Percentiles rank a stretch among this genome's conserved stretches.
phyloP scores from a whole-genome alignment of 2,329 filamentous ascomycete genomes.

The Plectosphaerella plurivora region DNA sequence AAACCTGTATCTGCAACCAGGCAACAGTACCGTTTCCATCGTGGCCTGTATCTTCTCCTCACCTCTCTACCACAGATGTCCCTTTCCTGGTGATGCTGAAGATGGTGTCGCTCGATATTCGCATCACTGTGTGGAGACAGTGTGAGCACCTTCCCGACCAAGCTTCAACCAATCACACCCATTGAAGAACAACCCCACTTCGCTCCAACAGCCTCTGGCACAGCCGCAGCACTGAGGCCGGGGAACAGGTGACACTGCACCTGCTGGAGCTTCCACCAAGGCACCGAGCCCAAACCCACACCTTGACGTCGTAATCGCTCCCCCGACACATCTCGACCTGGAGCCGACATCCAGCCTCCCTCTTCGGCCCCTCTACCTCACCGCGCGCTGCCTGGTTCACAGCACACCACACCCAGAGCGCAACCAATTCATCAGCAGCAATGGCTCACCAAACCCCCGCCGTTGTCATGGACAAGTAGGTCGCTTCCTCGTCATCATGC shows the following conservation, averaged over 20 bases:
- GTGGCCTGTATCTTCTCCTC: too few relatives aligned
- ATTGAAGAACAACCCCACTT: not conserved
- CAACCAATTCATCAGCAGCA: slow-evolving; percentile 3
- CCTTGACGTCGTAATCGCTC: slow-evolving; percentile 14
- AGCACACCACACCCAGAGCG: slow-evolving; percentile 2
- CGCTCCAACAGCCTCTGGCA: slow-evolving; percentile 5
- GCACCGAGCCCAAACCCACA: slow-evolving; percentile 10
- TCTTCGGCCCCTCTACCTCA: not conserved
- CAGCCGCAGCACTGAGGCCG: slow-evolving; percentile 9
- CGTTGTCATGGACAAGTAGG: slow-evolving; percentile 99
- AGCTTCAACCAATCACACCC: not conserved
- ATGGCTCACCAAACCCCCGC: slow-evolving; percentile 99
- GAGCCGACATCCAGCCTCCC: slow-evolving; percentile 3
- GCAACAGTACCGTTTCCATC: too few relatives aligned
- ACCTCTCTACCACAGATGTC: not conserved
- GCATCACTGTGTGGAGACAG: not conserved
- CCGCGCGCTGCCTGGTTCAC: not conserved
- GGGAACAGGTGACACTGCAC: not conserved
- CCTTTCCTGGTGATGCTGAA: not conserved
- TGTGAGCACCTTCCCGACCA: not conserved
- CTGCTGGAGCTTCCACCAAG: slow-evolving; percentile 7
- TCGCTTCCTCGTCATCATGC: slow-evolving; percentile 26
- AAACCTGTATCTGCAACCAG: too few relatives aligned
- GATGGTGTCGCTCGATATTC: not conserved
- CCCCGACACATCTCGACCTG: slow-evolving; percentile 8